Evolutionary conservation across 2,329 filamentous ascomycete genomes (phyloP).

Genomic region (Teratosphaeria zuluensis): DNA sequence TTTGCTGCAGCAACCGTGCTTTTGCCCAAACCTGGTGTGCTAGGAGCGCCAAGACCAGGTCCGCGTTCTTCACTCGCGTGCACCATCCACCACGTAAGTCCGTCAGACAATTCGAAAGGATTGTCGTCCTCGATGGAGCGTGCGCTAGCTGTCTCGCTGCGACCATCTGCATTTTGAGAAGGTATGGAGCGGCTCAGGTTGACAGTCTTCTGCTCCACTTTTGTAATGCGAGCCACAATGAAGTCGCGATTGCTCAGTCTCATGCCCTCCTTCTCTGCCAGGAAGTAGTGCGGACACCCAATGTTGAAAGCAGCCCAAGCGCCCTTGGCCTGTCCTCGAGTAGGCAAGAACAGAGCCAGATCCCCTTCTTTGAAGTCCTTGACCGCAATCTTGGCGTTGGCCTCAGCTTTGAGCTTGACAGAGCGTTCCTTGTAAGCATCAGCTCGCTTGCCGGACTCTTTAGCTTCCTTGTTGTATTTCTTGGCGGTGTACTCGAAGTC

Average conservation of each 20-base stretch:
- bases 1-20: conserved; percentile 82
- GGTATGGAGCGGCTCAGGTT: conserved; percentile 66
- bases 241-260: conserved; percentile 78
- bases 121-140: conserved; percentile 75
- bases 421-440: conserved; percentile 70
- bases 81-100: conserved; percentile 89
- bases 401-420: conserved; percentile 68
- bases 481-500: conserved; percentile 88
- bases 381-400: conserved; percentile 93
- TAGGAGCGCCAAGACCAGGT: conserved; percentile 61
- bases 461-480: conserved; percentile 84
- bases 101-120: conserved; percentile 91
- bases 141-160: conserved; percentile 39
- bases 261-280: conserved; percentile 85
- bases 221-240: conserved; percentile 88
- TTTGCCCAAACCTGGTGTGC: conserved; percentile 85
- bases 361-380: conserved; percentile 95
- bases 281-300: conserved; percentile 91
- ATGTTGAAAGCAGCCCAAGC: conserved; percentile 99
- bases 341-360: conserved; percentile 85
- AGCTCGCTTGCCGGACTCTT: conserved; percentile 37
- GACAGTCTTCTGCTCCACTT: conserved; percentile 85
- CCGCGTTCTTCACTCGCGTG: conserved; percentile 84
- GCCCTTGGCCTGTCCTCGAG: conserved; percentile 76
- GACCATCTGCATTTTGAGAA: conserved; percentile 20